phyloP scores from a whole-genome alignment of 768 basidiomycete species.

The Boletus speciosus region DNA sequence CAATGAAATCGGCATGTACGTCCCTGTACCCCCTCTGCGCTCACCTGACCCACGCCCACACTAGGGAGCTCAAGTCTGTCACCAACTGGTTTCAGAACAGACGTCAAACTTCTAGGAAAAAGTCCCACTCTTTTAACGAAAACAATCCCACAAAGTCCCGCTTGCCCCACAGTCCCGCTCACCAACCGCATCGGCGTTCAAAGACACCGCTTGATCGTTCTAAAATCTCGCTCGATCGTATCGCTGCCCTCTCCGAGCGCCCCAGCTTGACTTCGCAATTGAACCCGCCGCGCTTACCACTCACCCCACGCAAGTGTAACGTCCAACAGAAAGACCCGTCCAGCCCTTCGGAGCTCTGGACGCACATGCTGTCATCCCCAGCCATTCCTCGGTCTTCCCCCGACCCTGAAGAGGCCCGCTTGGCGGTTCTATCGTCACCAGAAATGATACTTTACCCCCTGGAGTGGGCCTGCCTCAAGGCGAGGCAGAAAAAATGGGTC shows the following conservation, averaged over 20 bases:
- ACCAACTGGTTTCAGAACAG: constrained; percentile 85
- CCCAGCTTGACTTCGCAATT: constrained; percentile 15
- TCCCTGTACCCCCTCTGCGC: not conserved
- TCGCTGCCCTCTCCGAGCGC: constrained; percentile 31
- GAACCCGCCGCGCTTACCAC: constrained; percentile 10
- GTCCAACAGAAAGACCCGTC: not conserved
- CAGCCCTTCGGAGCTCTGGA: constrained; percentile 27
- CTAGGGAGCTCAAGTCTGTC: constrained; percentile 63
- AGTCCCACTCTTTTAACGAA: constrained; percentile 20
- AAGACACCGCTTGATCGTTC: constrained; percentile 22
- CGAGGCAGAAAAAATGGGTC: constrained; percentile 29
- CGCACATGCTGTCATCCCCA: constrained; percentile 30
- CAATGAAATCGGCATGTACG: constrained; percentile 37
- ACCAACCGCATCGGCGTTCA: constrained; percentile 4
- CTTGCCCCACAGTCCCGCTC: constrained; percentile 1
- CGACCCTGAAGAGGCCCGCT: constrained; percentile 23
- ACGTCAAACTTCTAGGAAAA: constrained; percentile 48
- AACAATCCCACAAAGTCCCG: constrained; percentile 16
- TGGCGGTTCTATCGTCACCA: constrained; percentile 28
- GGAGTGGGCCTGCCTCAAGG: constrained; percentile 71
- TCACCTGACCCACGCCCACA: constrained; percentile 5
- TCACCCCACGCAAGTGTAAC: constrained; percentile 29
- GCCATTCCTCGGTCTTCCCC: constrained; percentile 16
- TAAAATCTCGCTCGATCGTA: constrained; percentile 29
- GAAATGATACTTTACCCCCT: constrained; percentile 50